These are phyloP conservation scores for Phytopythium oedochilum DNA, from an alignment of 352 stramenopile genomes.

Conservation along the genomic window DNA sequence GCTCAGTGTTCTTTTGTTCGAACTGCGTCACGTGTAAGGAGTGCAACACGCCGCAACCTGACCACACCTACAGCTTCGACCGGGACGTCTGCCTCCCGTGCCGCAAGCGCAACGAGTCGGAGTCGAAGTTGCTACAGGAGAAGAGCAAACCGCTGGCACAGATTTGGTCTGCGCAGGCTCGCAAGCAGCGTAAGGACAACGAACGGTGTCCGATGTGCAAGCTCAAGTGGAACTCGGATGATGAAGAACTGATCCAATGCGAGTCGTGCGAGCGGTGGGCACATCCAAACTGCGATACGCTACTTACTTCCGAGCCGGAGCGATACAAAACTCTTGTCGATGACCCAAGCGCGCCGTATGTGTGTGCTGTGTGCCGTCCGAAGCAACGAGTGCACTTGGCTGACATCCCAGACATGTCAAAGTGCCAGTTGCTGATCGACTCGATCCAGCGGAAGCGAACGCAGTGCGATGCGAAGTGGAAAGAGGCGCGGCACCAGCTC, in stretches of 20 bases:
- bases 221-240: constrained; percentile 58
- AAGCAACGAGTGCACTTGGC: constrained; percentile 53
- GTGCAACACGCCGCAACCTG: constrained; percentile 36
- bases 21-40: constrained; percentile 60
- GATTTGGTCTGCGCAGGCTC: constrained; percentile 48
- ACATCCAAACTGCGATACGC: constrained; percentile 66
- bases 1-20: constrained; percentile 44
- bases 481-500: constrained; percentile 56
- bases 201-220: constrained; percentile 79
- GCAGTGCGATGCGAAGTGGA: constrained; percentile 60
- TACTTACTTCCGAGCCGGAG: constrained; percentile 52
- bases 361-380: constrained; percentile 62
- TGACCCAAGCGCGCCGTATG: constrained; percentile 64
- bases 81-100: constrained; percentile 55
- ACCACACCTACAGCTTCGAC: constrained; percentile 66
- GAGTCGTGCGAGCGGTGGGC: constrained; percentile 84
- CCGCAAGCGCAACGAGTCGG: constrained; percentile 41
- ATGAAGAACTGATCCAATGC: constrained; percentile 85
- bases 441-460: constrained; percentile 65
- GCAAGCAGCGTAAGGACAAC: constrained; percentile 47
- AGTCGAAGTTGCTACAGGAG: constrained; percentile 36
- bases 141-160: constrained; percentile 53
- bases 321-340: constrained; percentile 64
- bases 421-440: constrained; percentile 65
- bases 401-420: constrained; percentile 33